Base-by-base conservation (phyloP, 805 yeast genomes). In the Diddensiella transvaalensis region DNA sequence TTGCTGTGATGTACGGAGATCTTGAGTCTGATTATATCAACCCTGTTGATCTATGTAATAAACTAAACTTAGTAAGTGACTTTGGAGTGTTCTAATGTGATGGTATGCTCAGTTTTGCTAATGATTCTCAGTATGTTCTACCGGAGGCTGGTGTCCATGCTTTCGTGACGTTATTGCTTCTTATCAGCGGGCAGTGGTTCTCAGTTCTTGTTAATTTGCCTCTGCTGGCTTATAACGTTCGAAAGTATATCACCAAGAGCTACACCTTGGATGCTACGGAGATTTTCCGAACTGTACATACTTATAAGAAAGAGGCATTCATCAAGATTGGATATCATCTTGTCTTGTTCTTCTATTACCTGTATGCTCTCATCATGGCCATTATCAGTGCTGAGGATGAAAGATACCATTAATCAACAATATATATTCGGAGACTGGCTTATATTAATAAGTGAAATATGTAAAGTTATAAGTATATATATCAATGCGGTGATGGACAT, bases 241-340 rank as follows among this genome's bases (percentile, higher is more conserved):
- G 85, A 72, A 85, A 87, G 68, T 77, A 87, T 60, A 69, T 83
- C 70, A 82, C 78, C 59, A 87, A 88, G 68, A 83, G 82, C 69
- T 89, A 89, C 67, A 71, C 86, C 52, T 79, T 93, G 64, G 99
- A 91, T 69, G 98, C 99, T 50, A 91, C 99, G 36, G 99, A 93
- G 71, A 93, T 91, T 62, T 91, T 91, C 73, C 83, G 98, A 75
- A 90, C 97, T 29, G 78, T 91, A 61, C 79, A 85, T 61, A 86
- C 83, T 63, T 95, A 91, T 73, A 93, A 91, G 80, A 85, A 83
- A 66, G 97, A 88, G 70, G 77, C 88, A 46, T 91, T 90, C 65
- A 67, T 85, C 67, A 93, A 93, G 70, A 78, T 93, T 60, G 96
- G 93, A 5, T 87, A 87, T 79, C 90, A 87, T 68, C 76, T 93